Evolutionary conservation across 2,329 filamentous ascomycete genomes (phyloP), one percentile per base, ranked within the genome.

Genomic region (Colletotrichum magnum): DNA sequence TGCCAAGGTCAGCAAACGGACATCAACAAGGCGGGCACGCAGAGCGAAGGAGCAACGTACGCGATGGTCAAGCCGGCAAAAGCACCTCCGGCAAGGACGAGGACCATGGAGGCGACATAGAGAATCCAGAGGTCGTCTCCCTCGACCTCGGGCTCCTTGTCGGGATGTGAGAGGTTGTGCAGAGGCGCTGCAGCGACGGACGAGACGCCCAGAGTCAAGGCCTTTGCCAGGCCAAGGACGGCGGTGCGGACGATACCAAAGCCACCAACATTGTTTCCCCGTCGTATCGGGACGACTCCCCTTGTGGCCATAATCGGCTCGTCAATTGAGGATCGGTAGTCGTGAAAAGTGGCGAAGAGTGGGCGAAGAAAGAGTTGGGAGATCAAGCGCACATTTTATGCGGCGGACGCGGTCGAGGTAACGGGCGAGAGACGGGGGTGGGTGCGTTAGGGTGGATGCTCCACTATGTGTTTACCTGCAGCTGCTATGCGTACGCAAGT

Each of bases 51-150:
- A 39, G 26, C 6, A n/a, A 86, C 90, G 79, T 83, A 92, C 87
- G 93, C 93, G 77, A 96, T 94, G 18, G 96, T 99, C 80, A 99
- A 83, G 41, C 96, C 96, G 10, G 96, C 96, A 83, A 99, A 99
- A 47, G 94, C 94, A 71, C 96, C 96, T 71, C 96, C 96, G 1
- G 93, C 87, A 70, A 98, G 84, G 10, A 98, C 96, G 65, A 99
- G 87, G 26, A 90, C 87, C 69, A 94, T 88, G 18, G 95, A 97
- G 36, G 94, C 86, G 64, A 90, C 85, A 71, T 96, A 87, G 77
- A 98, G 94, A 53, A 95, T 84, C 93, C 93, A 97, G 73, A 97
- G 83, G 58, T 88, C 87, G 7, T 90, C 87, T 71, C 92, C 91
- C 26, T 87, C 83, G 7, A 82, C 79, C 63, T 89, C 84, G 70